Evolutionary conservation across 768 basidiomycete genomes (phyloP).

Genomic region (Collybiopsis confluens): DNA sequence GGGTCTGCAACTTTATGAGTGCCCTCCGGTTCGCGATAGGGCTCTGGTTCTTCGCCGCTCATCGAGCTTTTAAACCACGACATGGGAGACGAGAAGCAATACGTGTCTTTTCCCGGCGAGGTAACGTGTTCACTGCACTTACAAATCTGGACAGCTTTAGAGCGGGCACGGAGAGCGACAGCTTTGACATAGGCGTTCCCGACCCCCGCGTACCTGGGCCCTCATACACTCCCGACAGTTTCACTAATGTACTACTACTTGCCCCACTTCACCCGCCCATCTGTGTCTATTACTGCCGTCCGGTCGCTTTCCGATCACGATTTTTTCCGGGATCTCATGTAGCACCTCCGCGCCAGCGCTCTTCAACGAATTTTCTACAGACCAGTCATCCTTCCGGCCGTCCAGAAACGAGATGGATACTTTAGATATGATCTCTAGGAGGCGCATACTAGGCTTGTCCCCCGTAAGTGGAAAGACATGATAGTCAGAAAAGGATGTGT

Average conservation of each 20-base stretch:
- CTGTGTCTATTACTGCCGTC: constrained; percentile 43
- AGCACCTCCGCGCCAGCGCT: constrained; percentile 20
- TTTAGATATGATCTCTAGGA: constrained; percentile 31
- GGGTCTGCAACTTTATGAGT: constrained; percentile 61
- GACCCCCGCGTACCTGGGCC: not conserved
- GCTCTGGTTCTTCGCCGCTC: constrained; percentile 30
- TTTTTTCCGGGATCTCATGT: constrained; percentile 32
- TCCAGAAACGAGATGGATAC: constrained; percentile 43
- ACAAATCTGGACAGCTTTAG: no score
- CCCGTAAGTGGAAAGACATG: constrained; percentile 37
- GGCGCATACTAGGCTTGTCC: constrained; percentile 23
- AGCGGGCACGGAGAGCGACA: no score
- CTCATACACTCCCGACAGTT: not conserved
- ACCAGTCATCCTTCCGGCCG: constrained; percentile 12
- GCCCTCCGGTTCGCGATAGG: constrained; percentile 34
- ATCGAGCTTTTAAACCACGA: constrained; percentile 56
- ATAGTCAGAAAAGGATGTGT: constrained; percentile 47
- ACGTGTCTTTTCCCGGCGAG: not conserved
- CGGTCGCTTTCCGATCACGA: constrained; percentile 36
- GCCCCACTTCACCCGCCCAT: constrained; percentile 37
- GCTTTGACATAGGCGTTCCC: not conserved
- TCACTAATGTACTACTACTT: constrained; percentile 36
- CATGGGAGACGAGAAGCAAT: constrained; percentile 32
- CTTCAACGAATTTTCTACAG: constrained; percentile 25
- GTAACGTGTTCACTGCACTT: no score